Conservation (phyloP, 176 grass and related monocot species). For the Hyparrhenia diplandra region DNA sequence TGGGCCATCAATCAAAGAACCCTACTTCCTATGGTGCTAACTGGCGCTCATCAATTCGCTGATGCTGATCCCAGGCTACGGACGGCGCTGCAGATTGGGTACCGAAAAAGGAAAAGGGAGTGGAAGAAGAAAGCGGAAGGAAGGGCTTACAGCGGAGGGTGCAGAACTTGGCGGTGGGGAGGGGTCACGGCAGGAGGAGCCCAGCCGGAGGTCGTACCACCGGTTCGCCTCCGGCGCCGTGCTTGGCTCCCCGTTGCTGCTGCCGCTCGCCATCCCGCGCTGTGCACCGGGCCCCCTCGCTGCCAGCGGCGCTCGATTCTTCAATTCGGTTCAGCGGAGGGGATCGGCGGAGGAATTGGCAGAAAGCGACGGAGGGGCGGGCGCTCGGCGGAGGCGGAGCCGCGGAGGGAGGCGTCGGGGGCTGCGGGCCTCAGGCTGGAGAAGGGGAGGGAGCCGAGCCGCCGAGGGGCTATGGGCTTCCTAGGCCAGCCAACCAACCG, state of each 20-base stretch:
- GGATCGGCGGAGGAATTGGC: neutral
- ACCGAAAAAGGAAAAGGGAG: neutral
- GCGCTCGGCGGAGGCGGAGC: too few relatives aligned
- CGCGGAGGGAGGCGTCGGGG: neutral
- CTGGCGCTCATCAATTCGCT: neutral
- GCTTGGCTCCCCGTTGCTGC: slow-evolving; percentile 53
- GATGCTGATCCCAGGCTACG: neutral
- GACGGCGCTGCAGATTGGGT: neutral
- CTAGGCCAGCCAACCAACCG: neutral
- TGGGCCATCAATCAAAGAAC: neutral
- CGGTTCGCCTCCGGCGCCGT: slow-evolving; percentile 54
- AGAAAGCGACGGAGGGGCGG: neutral
- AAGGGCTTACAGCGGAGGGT: slow-evolving; percentile 58
- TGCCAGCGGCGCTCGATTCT: neutral
- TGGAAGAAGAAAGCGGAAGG: neutral
- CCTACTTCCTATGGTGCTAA: neutral
- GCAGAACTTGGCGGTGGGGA: slow-evolving; percentile 58
- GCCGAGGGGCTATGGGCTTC: neutral
- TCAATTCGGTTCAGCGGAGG: neutral
- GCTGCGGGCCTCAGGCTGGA: too few relatives aligned
- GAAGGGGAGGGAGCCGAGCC: too few relatives aligned
- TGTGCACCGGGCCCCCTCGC: neutral
- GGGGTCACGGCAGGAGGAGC: slow-evolving; percentile 47
- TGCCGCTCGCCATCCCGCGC: slow-evolving; percentile 44
- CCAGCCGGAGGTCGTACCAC: slow-evolving; percentile 67